Evolutionary conservation across 1,284 basidiomycete species (phyloP), one percentile per base, ranked within the genome.

Genomic region (Neonothopanus nambi): DNA sequence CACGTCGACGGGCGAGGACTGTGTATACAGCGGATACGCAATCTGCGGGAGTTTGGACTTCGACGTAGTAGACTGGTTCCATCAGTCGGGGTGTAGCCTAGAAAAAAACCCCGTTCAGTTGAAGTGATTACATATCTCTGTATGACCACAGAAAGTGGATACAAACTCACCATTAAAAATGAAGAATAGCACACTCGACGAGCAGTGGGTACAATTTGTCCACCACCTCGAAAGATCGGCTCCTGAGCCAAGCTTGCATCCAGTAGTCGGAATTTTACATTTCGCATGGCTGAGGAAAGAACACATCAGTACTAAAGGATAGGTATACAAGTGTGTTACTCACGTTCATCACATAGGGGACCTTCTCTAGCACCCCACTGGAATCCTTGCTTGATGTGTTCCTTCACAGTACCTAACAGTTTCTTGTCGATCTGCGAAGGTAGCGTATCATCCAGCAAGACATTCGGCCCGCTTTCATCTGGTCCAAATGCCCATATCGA

Each of bases 401-500:
- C 96, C 70, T 89, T 95, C 49, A 98, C 92, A 13, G 88, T 87
- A 35, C 83, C 85, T 52, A 99, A 74, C 56, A 94, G 65, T 70
- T 95, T 97, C 73, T 98, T 98, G 75, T 99, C 96, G 44, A 95
- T 82, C 87, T 91, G 57, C 15, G 90, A 93, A 3, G 97, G 96
- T 43, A 99, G 73, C 1, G 97, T 98, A 67, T 99, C 97, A 69
- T 99, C 96, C 61, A 99, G 76, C 45, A 99, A 73, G 53, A 97
- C 83, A 70, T 99, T 99, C 2, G 97, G 85, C 0, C 95, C 94
- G 61, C 87, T 89, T 48, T 96, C 94, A 60, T 98, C 95, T 5
- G 97, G 96, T 20, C 97, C 97, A 72, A 99, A 99, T n/a, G 95
- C 94, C 97, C 97, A 99, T 73, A 99, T 96, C 65, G 95, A 98